Evolutionary conservation across 305 asterid species (phyloP), one percentile per base, ranked within the genome.

Genomic region (Rubia balearica): DNA sequence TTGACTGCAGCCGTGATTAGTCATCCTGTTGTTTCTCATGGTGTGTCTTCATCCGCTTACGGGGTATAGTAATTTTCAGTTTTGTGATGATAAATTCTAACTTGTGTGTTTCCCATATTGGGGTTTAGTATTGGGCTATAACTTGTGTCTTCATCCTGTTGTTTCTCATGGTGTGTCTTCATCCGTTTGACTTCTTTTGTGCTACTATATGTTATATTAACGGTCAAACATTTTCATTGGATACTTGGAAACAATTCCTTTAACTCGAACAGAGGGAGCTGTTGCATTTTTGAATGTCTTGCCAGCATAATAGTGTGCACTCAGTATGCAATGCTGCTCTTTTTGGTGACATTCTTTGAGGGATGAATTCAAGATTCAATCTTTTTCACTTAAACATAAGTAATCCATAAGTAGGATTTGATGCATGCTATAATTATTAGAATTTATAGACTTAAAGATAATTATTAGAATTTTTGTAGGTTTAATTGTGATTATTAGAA

Each of bases 31-130:
- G 67, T 69, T 67, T 73, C 72, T 17, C 81, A 74, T 51, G 62
- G 80, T 71, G 73, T 65, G 63, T 57, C 71, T 74, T 73, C 83
- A 71, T 77, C 84, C 70, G 24, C 40, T 69, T 73, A 43, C 53
- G 76, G 83, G 86, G 90, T 87, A 78, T 49, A 40, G 14, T 42
- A 1, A n/a, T 16, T 48, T 19, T 33, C 63, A 51, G 16, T 65
- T 41, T 19, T 13, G 48, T n/a, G 5, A 1, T 55, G 41, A 55
- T 69, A 57, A 43, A 43, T n/a, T 60, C 5, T 63, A 21, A 5
- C 17, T 63, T 63, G 27, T 40, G 49, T 38, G 24, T 40, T 67
- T 74, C 65, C 7, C 53, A 72, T 46, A 55, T 55, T 38, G 61
- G 61, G 30, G 62, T 10, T 48, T 45, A 7, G 71, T 43, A 77